These are phyloP conservation scores for Dipodascus albidus DNA, from an alignment of 805 yeast species.

Conservation along the genomic window DNA sequence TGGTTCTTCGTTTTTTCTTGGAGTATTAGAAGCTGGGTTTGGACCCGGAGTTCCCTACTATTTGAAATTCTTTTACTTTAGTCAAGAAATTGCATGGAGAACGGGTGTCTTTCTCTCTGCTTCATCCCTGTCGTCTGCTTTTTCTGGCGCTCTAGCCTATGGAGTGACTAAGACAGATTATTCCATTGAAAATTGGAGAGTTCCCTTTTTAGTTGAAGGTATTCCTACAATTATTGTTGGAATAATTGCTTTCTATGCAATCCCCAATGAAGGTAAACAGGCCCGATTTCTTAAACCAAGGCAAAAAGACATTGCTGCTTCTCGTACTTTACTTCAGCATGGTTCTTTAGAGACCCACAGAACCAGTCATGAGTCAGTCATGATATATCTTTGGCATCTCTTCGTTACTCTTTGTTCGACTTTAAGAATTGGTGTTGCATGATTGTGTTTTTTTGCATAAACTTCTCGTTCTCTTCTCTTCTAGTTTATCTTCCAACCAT, in stretches of 20 bases:
- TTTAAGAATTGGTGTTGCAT: conserved; percentile 11
- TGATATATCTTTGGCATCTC: conserved; percentile 6
- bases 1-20: conserved; percentile 37
- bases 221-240: conserved; percentile 29
- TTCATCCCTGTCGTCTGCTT: conserved; percentile 43
- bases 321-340: conserved; percentile 10
- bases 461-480: conserved; percentile 23
- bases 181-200: conserved; percentile 36
- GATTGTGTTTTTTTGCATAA: conserved; percentile 12
- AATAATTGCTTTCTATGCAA: conserved; percentile 20
- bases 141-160: conserved; percentile 43
- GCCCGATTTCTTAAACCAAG: conserved; percentile 36
- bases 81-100: conserved; percentile 37
- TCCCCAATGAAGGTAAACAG: conserved; percentile 30
- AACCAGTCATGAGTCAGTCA: too few species aligned
- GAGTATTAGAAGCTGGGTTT: conserved; percentile 40
- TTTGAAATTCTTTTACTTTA: conserved; percentile 35
- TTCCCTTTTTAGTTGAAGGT: conserved; percentile 37
- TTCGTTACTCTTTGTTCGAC: conserved; percentile 8
- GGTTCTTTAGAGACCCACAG: conserved; percentile 8
- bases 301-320: conserved; percentile 21
- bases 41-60: conserved; percentile 39
- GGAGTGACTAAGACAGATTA: conserved; percentile 37
- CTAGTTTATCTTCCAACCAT: conserved; percentile 36
- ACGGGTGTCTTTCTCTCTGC: conserved; percentile 39